Conservation (phyloP, 805 yeast species). For the Spathaspora arborariae region DNA sequence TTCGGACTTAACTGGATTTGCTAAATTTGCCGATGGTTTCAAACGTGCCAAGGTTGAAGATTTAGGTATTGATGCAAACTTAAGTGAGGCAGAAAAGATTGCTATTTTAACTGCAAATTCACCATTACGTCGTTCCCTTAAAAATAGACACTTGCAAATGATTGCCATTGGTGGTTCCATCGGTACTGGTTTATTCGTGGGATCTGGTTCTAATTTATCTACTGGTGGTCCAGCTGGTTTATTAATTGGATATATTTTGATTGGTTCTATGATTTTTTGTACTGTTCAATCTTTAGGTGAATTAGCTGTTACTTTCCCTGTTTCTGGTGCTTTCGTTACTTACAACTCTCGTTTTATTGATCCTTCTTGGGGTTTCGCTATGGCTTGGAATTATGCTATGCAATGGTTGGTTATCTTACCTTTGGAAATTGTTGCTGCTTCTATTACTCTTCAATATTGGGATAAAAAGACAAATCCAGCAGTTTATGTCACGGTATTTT, state of each 20-base stretch:
- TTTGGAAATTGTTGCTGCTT: slow-evolving; percentile 53
- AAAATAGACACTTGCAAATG: slow-evolving; percentile 70
- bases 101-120: slow-evolving; percentile 43
- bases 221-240: slow-evolving; percentile 72
- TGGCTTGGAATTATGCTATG: slow-evolving; percentile 30
- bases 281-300: slow-evolving; percentile 57
- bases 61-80: slow-evolving; percentile 36
- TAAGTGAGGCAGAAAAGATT: slow-evolving; percentile 22
- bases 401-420: slow-evolving; percentile 44
- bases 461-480: slow-evolving; percentile 45
- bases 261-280: slow-evolving; percentile 56
- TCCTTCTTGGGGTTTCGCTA: slow-evolving; percentile 53
- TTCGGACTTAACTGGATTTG: slow-evolving; percentile 18
- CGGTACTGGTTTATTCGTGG: slow-evolving; percentile 81
- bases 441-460: slow-evolving; percentile 57
- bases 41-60: slow-evolving; percentile 33
- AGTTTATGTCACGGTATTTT: slow-evolving; percentile 55
- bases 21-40: slow-evolving; percentile 28
- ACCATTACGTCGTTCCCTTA: slow-evolving; percentile 49
- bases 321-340: slow-evolving; percentile 62
- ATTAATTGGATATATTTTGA: slow-evolving; percentile 52
- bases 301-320: slow-evolving; percentile 57
- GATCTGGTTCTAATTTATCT: slow-evolving; percentile 58
- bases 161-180: slow-evolving; percentile 82
- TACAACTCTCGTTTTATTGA: slow-evolving; percentile 57